Evolutionary conservation across 2,329 filamentous ascomycete species (phyloP).

Genomic region (Ascochyta lentis): DNA sequence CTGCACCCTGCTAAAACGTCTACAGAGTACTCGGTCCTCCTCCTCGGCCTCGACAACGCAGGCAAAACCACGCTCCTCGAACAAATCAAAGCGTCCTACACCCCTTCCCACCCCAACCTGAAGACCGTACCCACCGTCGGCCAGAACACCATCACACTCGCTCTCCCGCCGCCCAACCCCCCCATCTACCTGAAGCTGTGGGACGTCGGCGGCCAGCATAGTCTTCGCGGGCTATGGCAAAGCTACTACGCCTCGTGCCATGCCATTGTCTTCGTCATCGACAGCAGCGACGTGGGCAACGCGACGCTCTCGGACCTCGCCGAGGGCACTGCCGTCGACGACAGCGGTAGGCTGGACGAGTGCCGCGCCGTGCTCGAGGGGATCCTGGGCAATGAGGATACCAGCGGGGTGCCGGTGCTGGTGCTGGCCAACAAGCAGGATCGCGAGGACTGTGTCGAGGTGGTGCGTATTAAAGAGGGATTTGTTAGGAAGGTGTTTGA

Average conservation of each 20-base stretch:
- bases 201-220: conserved; percentile 95
- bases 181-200: conserved; percentile 99
- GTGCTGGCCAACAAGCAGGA: conserved; percentile 98
- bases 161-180: conserved; percentile 64
- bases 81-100: conserved; percentile 90
- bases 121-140: conserved; percentile 97
- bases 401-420: conserved; percentile 88
- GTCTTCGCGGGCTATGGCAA: conserved; percentile 89
- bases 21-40: conserved; percentile 92
- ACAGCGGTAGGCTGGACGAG: conserved; percentile 74
- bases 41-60: conserved; percentile 96
- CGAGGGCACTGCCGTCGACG: conserved; percentile 42
- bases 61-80: conserved; percentile 98
- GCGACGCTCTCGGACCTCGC: conserved; percentile 67
- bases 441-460: conserved; percentile 95
- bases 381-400: conserved; percentile 84
- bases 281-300: conserved; percentile 91
- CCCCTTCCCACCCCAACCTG: conserved; percentile 69
- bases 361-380: conserved; percentile 89
- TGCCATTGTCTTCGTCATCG: conserved; percentile 97
- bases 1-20: conserved; percentile 16
- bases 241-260: conserved; percentile 94
- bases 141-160: conserved; percentile 93
- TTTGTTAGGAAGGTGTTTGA: conserved; percentile 95
- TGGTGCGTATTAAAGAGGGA: conserved; percentile 95